Conservation (phyloP, 1,284 basidiomycete species). For the Pseudozyma sp. region DNA sequence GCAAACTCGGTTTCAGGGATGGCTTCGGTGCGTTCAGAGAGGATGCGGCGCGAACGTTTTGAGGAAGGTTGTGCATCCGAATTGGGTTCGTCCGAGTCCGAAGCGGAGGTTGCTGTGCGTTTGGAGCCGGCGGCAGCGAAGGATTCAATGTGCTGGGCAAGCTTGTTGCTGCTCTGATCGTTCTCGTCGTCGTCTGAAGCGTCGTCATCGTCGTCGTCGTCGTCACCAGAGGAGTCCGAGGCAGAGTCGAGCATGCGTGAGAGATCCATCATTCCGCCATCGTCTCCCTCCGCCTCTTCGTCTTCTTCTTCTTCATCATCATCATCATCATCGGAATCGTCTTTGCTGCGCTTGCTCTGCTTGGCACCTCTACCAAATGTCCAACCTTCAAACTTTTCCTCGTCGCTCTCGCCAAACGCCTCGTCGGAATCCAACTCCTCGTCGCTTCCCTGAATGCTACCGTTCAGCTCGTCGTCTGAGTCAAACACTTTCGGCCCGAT, state of each 20-base stretch:
- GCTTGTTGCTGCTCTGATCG: slow-evolving; percentile 39
- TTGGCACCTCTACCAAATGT: slow-evolving; percentile 33
- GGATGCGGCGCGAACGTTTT: slow-evolving; percentile 74
- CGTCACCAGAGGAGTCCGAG: slow-evolving; percentile 39
- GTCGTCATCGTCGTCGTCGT: slow-evolving; percentile 18
- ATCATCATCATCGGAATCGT: slow-evolving; percentile 14
- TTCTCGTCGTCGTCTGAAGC: slow-evolving; percentile 43
- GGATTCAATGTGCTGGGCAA: slow-evolving; percentile 40
- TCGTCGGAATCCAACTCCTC: slow-evolving; percentile 67
- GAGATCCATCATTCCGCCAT: slow-evolving; percentile 61
- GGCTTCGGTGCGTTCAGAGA: slow-evolving; percentile 80
- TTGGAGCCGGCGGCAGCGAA: slow-evolving; percentile 44
- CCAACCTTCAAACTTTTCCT: slow-evolving; percentile 59
- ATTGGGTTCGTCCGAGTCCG: slow-evolving; percentile 32
- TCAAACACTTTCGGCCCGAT: slow-evolving; percentile 56
- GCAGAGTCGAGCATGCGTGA: slow-evolving; percentile 62
- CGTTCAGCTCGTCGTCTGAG: slow-evolving; percentile 55
- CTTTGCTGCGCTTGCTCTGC: slow-evolving; percentile 8
- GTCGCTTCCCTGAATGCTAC: slow-evolving; percentile 55
- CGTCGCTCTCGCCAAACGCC: slow-evolving; percentile 65
- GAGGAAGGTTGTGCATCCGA: slow-evolving; percentile 25
- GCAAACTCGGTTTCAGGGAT: slow-evolving; percentile 76
- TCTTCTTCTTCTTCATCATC: slow-evolving; percentile 33
- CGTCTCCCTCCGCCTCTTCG: slow-evolving; percentile 49
- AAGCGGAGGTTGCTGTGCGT: slow-evolving; percentile 10